Evolutionary conservation across 1,284 basidiomycete species (phyloP).

Genomic region (Ganoderma leucocontextum): DNA sequence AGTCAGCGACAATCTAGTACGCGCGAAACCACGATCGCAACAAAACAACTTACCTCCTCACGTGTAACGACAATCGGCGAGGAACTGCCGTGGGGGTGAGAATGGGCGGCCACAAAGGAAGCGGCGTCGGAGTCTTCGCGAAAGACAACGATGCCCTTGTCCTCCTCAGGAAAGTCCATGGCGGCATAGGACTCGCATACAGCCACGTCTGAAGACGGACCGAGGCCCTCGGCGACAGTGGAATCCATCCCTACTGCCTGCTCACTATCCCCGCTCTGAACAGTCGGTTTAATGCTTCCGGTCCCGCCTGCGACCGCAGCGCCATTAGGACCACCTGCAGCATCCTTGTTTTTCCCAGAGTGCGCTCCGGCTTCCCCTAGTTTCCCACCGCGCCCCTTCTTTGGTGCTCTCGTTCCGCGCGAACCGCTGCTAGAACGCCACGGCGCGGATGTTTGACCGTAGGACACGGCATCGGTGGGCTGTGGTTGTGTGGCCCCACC

Average conservation of each 20-base stretch:
- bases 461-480: not conserved
- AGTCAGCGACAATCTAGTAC: not conserved
- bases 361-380: too few species aligned
- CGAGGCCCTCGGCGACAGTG: not conserved
- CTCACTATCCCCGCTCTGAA: not conserved
- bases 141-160: constrained; percentile 1
- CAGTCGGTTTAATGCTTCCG: not conserved
- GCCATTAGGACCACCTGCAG: not conserved
- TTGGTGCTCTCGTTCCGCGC: constrained; percentile 2
- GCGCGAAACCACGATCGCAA: not conserved
- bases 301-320: constrained; percentile 1
- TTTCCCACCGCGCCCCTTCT: not conserved
- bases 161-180: constrained; percentile 5
- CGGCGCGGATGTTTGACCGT: not conserved
- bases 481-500: not conserved
- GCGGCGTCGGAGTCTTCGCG: not conserved
- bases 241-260: not conserved
- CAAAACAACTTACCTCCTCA: not conserved
- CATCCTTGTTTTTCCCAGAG: not conserved
- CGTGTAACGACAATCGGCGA: not conserved
- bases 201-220: too few species aligned
- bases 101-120: not conserved
- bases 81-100: not conserved
- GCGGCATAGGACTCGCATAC: not conserved
- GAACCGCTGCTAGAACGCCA: not conserved